These are phyloP conservation scores for Eutypa lata DNA, from an alignment of 2,329 filamentous ascomycete genomes.

Conservation along the genomic window DNA sequence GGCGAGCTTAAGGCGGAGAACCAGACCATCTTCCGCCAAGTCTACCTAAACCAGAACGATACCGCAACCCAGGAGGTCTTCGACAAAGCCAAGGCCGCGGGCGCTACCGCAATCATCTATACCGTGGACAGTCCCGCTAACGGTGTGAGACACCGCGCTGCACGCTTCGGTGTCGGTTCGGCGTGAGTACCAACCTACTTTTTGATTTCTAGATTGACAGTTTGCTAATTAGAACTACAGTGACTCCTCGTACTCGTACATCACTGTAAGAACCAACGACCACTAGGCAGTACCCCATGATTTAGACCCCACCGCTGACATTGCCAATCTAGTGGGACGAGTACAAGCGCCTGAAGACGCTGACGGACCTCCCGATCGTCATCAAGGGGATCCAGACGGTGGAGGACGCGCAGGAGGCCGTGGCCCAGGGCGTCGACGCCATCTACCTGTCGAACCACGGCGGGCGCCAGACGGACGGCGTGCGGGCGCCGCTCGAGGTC, in stretches of 20 bases:
- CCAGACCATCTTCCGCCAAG: slow-evolving; percentile 25
- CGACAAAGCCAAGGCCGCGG: slow-evolving; percentile 13
- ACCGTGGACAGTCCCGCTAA: slow-evolving; percentile 22
- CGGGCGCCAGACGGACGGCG: slow-evolving; percentile 30
- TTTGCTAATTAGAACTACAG: slow-evolving; percentile 8
- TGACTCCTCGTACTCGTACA: slow-evolving; percentile 12
- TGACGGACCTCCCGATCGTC: slow-evolving; percentile 25
- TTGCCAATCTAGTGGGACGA: slow-evolving; percentile 23
- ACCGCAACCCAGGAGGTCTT: slow-evolving; percentile 18
- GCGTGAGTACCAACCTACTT: slow-evolving; percentile 11
- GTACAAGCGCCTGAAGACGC: slow-evolving; percentile 18
- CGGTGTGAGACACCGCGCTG: slow-evolving; percentile 20
- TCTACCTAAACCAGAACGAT: slow-evolving; percentile 22
- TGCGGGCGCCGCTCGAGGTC: slow-evolving; percentile 27
- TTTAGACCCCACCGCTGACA: too few species aligned
- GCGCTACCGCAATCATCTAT: slow-evolving; percentile 23
- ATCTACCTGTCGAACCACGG: slow-evolving; percentile 35
- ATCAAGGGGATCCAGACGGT: slow-evolving; percentile 32
- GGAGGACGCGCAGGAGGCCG: slow-evolving; percentile 27
- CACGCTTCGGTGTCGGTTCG: slow-evolving; percentile 18
- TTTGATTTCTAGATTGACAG: not conserved
- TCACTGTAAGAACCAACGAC: slow-evolving; percentile 9
- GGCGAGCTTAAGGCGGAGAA: slow-evolving; percentile 16
- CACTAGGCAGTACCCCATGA: not conserved
- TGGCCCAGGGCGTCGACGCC: slow-evolving; percentile 23